Percentiles rank a stretch among this genome's conserved stretches.
These are phyloP conservation scores for Chrysoporthe puriensis DNA, from an alignment of 2,329 filamentous ascomycete species.

Conservation along the genomic window DNA sequence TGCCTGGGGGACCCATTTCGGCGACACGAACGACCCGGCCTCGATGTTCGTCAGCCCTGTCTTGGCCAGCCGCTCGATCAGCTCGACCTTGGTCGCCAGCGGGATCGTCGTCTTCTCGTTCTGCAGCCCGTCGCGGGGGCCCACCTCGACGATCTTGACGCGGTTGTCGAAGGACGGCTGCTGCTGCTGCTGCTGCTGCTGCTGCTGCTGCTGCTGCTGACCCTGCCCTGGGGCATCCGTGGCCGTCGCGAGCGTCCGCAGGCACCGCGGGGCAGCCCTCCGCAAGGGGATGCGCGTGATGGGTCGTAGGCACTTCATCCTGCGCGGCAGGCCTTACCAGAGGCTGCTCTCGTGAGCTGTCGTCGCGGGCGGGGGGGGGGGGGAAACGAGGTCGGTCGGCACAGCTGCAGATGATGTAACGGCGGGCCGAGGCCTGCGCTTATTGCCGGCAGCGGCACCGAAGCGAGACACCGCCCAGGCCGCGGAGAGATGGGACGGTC, in stretches of 20 bases:
- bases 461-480: too few species aligned
- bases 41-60: slow-evolving; percentile 77
- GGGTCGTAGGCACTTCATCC: slow-evolving; percentile 25
- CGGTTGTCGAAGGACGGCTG: slow-evolving; percentile 43
- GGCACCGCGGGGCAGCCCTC: slow-evolving; percentile 24
- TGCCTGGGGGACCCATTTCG: slow-evolving; percentile 85
- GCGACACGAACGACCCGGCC: slow-evolving; percentile 79
- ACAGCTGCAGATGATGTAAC: background rate
- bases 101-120: slow-evolving; percentile 78
- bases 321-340: slow-evolving; percentile 22
- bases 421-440: background rate
- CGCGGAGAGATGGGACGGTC: too few species aligned
- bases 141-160: slow-evolving; percentile 78
- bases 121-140: slow-evolving; percentile 83
- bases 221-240: slow-evolving; percentile 32
- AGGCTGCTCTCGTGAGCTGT: slow-evolving; percentile 12
- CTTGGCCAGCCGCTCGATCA: slow-evolving; percentile 69
- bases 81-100: slow-evolving; percentile 73
- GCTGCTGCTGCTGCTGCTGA: slow-evolving; percentile 30
- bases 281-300: slow-evolving; percentile 14
- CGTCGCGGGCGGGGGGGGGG: background rate
- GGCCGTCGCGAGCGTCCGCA: slow-evolving; percentile 47
- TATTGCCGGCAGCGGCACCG: background rate
- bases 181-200: slow-evolving; percentile 27
- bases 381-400: background rate